A percentile compares a stretch with the other conserved stretches of the same genome.
Evolutionary conservation across 495 filamentous ascomycete species (phyloP).

Genomic region (Hyaloscypha variabilis): DNA sequence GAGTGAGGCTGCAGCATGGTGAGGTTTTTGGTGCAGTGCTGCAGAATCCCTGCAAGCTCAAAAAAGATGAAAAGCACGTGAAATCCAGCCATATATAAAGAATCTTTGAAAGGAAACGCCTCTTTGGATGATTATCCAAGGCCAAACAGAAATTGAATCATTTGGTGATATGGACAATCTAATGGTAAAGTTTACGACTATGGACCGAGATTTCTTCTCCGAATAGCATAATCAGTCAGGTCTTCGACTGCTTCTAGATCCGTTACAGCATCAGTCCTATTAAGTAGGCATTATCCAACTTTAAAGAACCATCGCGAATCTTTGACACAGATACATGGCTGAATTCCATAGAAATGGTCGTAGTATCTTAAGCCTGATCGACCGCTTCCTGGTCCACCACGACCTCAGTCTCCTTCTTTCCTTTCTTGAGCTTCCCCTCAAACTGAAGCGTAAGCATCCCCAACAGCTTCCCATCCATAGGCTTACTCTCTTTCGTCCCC

Average conservation of each 20-base stretch:
- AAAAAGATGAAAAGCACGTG: neutral
- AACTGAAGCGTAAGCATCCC: conserved; percentile 37
- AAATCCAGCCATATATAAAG: neutral
- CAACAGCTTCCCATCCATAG: conserved; percentile 41
- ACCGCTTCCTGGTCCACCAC: neutral
- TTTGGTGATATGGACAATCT: too few relatives aligned
- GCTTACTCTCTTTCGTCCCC: conserved; percentile 42
- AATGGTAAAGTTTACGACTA: too few relatives aligned
- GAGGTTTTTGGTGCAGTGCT: neutral
- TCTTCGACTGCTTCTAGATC: too few relatives aligned
- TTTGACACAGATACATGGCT: neutral
- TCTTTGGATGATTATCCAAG: neutral
- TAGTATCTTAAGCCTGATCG: neutral
- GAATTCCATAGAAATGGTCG: neutral
- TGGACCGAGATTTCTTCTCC: too few relatives aligned
- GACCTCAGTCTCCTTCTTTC: neutral
- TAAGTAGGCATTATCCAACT: neutral
- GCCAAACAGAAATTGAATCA: too few relatives aligned
- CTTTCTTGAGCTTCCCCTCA: conserved; percentile 32
- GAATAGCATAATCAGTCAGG: too few relatives aligned
- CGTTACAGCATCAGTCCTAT: too few relatives aligned
- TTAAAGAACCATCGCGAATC: too few relatives aligned
- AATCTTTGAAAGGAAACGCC: neutral
- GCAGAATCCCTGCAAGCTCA: conserved; percentile 2
- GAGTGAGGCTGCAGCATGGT: neutral